Percentiles rank a stretch among this genome's conserved stretches.
These are phyloP conservation scores for Pichia californica DNA, from an alignment of 805 yeast species.

Conservation along the genomic window DNA sequence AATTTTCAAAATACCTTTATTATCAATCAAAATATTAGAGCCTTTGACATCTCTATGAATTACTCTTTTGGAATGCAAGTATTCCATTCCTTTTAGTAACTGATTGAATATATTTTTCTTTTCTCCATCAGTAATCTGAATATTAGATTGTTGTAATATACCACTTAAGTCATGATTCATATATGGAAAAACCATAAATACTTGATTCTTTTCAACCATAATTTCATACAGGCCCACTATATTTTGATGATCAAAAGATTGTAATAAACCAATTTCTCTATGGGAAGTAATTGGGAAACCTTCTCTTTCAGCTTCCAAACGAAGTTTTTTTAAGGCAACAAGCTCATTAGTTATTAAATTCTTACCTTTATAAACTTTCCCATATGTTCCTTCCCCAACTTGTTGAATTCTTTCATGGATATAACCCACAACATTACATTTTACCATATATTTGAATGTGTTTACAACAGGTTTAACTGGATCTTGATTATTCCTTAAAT, in stretches of 20 bases:
- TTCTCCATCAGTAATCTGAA: conserved; percentile 55
- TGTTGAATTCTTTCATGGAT: conserved; percentile 69
- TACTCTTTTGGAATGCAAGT: conserved; percentile 60
- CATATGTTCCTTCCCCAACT: conserved; percentile 99
- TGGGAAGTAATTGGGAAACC: conserved; percentile 96
- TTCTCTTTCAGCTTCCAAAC: conserved; percentile 84
- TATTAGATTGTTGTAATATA: conserved; percentile 66
- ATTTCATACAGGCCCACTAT: conserved; percentile 80
- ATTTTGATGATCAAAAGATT: conserved; percentile 74
- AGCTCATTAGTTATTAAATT: conserved; percentile 59
- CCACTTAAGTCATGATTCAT: conserved; percentile 93
- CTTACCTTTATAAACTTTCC: conserved; percentile 86
- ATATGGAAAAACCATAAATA: conserved; percentile 89
- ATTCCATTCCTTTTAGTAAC: conserved; percentile 59
- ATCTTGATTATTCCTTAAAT: no score
- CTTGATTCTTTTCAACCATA: conserved; percentile 71
- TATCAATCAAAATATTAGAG: conserved; percentile 64
- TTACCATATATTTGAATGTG: conserved; percentile 6
- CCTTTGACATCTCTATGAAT: conserved; percentile 82
- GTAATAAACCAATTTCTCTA: conserved; percentile 82
- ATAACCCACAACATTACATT: conserved; percentile 22
- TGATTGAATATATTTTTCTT: conserved; percentile 63
- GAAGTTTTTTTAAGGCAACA: conserved; percentile 81
- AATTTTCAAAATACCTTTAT: conserved; percentile 56
- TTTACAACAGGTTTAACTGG: neutral